Evolutionary conservation across 2,329 filamentous ascomycete species (phyloP), one percentile per base, ranked within the genome.

Genomic region (Alternaria postmessia): DNA sequence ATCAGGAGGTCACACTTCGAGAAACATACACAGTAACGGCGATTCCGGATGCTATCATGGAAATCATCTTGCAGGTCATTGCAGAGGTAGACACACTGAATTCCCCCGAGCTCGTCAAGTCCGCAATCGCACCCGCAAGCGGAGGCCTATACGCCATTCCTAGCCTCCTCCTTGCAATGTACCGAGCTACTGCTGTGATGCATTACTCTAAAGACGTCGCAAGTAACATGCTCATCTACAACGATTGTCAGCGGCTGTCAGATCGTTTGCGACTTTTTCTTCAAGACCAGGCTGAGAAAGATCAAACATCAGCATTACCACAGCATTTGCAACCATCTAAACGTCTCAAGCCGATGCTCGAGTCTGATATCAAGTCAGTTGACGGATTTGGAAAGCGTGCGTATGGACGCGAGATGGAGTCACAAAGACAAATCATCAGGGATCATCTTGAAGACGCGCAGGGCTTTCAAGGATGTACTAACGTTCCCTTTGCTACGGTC

Each of bases 11-110:
- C 60, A 91, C 91, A 0, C 80, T 98, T 44, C 91, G 86, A 62
- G 95, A 99, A 79, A 91, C 86, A 1, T 99, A 97, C 77, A 91
- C 89, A 59, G 91, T 97, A 52, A 97, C 94, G 0, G 91, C 91
- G 3, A 90, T 97, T 76, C 94, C 95, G 0, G 89, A 93, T 62
- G 87, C 89, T 4, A 88, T 98, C 12, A 83, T 94, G 20, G 83
- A 87, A 18, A 84, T 92, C 28, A 87, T 94, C 53, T 81, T 83
- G 86, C 62, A 81, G 48, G 75, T 81, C 7, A 72, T 85, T 61
- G 62, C 74, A 44, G 78, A 83, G 58, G 78, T 83, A 41, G 70
- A 86, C 9, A 83, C 81, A 1, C 80, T 94, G 47, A 87, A 87
- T 24, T 73, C 83, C 41, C 78, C 86, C 65, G 76, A 75, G 0